phyloP scores from a whole-genome alignment of 1,139 yeast species.

The Sporopachydermia cereana region DNA sequence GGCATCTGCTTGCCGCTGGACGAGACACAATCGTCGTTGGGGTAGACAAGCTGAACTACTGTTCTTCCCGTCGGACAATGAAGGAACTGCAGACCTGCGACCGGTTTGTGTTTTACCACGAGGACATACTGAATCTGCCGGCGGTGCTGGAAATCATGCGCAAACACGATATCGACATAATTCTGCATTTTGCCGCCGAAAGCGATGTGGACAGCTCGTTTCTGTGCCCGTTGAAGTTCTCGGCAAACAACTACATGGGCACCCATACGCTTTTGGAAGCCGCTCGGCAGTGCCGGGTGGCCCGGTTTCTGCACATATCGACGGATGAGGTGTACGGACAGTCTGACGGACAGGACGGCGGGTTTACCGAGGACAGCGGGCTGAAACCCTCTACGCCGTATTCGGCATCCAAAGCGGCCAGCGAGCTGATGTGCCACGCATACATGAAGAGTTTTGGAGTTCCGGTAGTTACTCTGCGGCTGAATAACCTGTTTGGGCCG shows the following conservation, averaged over 20 bases:
- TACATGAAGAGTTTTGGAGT: conserved; percentile 34
- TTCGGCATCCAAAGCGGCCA: conserved; percentile 47
- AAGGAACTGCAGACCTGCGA: conserved; percentile 19
- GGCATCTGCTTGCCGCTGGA: conserved; percentile 28
- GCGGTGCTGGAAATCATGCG: conserved; percentile 17
- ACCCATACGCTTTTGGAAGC: conserved; percentile 42
- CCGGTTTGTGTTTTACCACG: conserved; percentile 22
- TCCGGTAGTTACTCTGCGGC: conserved; percentile 35
- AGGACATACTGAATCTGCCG: conserved; percentile 29
- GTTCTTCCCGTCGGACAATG: conserved; percentile 19
- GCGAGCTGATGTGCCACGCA: conserved; percentile 39
- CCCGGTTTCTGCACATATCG: conserved; percentile 37
- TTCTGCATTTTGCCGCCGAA: conserved; percentile 48
- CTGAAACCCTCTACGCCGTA: conserved; percentile 49
- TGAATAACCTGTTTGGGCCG: conserved; percentile 48
- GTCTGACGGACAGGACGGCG: conserved; percentile 20
- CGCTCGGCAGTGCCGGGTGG: conserved; percentile 21
- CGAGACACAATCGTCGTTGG: conserved; percentile 34
- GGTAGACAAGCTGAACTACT: conserved; percentile 35
- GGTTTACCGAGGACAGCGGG: conserved; percentile 27
- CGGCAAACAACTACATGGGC: conserved; percentile 36
- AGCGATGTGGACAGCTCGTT: conserved; percentile 47
- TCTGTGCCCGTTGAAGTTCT: conserved; percentile 33
- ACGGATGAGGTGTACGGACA: conserved; percentile 56
- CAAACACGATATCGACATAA: conserved; percentile 23